Evolutionary conservation across 805 yeast genomes (phyloP).

Genomic region (Candida boidinii): DNA sequence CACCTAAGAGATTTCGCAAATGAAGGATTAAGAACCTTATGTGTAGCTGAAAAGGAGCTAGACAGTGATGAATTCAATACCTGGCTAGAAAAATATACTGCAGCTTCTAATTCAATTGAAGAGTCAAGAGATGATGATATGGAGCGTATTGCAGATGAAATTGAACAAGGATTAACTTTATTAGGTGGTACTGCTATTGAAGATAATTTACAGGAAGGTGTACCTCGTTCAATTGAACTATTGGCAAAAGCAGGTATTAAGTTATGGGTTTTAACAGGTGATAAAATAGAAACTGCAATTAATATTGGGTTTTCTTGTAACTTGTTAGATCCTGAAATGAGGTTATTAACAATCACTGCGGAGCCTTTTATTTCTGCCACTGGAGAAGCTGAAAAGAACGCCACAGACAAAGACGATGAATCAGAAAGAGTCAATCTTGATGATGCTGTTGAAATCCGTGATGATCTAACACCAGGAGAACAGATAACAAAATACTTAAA

Average conservation of each 20-base stretch:
- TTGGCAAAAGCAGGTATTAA: slow-evolving; percentile 69
- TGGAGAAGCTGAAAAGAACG: slow-evolving; percentile 12
- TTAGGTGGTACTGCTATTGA: slow-evolving; percentile 81
- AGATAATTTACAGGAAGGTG: slow-evolving; percentile 71
- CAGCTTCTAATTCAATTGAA: slow-evolving; percentile 56
- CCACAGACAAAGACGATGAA: slow-evolving; percentile 6
- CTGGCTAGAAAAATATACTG: slow-evolving; percentile 57
- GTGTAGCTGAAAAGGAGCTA: slow-evolving; percentile 66
- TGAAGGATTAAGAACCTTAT: slow-evolving; percentile 76
- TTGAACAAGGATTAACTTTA: slow-evolving; percentile 48
- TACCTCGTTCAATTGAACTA: slow-evolving; percentile 62
- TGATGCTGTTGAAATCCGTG: slow-evolving; percentile 13
- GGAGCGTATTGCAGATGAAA: slow-evolving; percentile 45
- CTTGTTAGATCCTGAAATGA: slow-evolving; percentile 59
- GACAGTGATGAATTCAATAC: slow-evolving; percentile 50
- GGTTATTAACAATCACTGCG: slow-evolving; percentile 56
- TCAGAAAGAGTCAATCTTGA: slow-evolving; percentile 11
- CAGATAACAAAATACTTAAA: slow-evolving; percentile 38
- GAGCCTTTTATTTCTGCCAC: no score
- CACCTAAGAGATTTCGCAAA: slow-evolving; percentile 75
- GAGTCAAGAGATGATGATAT: slow-evolving; percentile 51
- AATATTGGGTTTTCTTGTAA: slow-evolving; percentile 78
- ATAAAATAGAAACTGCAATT: slow-evolving; percentile 76
- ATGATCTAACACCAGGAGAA: no score
- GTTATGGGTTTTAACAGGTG: slow-evolving; percentile 80